Conservation (phyloP, 2,329 filamentous ascomycete species). For the Colletotrichum zoysiae region DNA sequence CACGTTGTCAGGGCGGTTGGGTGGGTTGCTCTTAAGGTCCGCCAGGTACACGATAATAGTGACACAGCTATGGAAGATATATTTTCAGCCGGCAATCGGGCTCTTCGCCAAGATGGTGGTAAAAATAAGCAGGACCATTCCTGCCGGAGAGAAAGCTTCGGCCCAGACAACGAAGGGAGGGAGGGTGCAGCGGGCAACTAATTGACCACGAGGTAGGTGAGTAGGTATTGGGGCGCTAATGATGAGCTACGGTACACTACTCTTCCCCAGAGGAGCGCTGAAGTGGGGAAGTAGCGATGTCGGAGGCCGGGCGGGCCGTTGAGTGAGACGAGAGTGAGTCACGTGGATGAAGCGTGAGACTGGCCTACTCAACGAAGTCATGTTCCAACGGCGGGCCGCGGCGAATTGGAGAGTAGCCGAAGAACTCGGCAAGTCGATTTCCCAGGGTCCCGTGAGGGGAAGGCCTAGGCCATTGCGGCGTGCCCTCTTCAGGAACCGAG, state of each 20-base stretch:
- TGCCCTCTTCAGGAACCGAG: not conserved
- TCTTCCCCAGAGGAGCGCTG: not conserved
- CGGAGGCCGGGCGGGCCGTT: conserved; percentile 17
- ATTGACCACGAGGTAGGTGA: conserved; percentile 8
- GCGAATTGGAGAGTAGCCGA: conserved; percentile 8
- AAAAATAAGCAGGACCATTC: not conserved
- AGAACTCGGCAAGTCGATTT: conserved; percentile 12
- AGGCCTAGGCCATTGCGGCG: not conserved
- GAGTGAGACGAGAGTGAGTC: conserved; percentile 6
- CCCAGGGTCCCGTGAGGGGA: not conserved
- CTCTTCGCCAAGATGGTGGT: conserved; percentile 2
- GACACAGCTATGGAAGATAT: too few species aligned
- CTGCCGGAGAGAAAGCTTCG: conserved; percentile 16
- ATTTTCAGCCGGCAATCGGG: not conserved
- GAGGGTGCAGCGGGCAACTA: not conserved
- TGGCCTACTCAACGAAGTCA: not conserved
- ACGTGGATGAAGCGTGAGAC: conserved; percentile 14
- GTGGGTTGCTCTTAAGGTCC: too few species aligned
- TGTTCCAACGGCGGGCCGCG: not conserved
- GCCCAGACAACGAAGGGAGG: conserved; percentile 9
- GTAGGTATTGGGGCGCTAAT: conserved; percentile 20
- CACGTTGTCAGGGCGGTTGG: too few species aligned
- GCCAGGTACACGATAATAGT: too few species aligned
- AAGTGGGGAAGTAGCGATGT: conserved; percentile 18
- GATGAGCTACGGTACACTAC: not conserved